Percentiles rank a stretch among this genome's conserved stretches.
These are phyloP conservation scores for Ceratocystis huliohia DNA, from an alignment of 2,329 filamentous ascomycete species.

Conservation along the genomic window DNA sequence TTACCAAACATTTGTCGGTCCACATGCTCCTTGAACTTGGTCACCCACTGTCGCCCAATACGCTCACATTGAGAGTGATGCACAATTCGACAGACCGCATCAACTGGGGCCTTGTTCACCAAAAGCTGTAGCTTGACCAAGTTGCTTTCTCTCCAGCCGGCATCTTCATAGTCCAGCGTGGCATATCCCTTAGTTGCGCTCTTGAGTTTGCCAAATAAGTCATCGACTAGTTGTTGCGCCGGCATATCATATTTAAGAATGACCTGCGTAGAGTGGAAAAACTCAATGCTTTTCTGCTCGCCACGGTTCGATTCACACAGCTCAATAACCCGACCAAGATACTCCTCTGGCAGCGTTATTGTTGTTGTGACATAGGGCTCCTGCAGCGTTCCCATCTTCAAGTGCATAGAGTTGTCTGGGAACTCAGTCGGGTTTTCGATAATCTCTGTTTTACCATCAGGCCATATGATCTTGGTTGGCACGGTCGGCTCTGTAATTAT, in stretches of 20 bases:
- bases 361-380: conserved; percentile 61
- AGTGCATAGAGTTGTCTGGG: conserved; percentile 37
- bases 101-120: conserved; percentile 85
- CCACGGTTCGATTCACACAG: conserved; percentile 84
- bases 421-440: conserved; percentile 82
- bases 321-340: conserved; percentile 87
- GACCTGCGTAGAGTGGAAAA: conserved; percentile 84
- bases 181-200: conserved; percentile 90
- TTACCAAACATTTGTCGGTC: conserved; percentile 79
- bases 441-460: conserved; percentile 31
- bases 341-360: conserved; percentile 84
- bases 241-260: conserved; percentile 89
- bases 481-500: conserved; percentile 96
- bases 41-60: conserved; percentile 76
- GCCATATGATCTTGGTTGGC: conserved; percentile 71
- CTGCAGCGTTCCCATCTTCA: conserved; percentile 34
- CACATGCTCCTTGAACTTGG: conserved; percentile 93
- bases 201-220: conserved; percentile 95
- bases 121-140: conserved; percentile 84
- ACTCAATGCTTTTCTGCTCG: conserved; percentile 74
- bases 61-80: conserved; percentile 70
- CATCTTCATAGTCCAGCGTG: conserved; percentile 91
- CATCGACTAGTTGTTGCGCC: conserved; percentile 80
- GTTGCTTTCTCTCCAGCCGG: conserved; percentile 67
- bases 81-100: conserved; percentile 84